Base-by-base conservation (phyloP, 2,329 filamentous ascomycete genomes). In the Cryphonectria parasitica region DNA sequence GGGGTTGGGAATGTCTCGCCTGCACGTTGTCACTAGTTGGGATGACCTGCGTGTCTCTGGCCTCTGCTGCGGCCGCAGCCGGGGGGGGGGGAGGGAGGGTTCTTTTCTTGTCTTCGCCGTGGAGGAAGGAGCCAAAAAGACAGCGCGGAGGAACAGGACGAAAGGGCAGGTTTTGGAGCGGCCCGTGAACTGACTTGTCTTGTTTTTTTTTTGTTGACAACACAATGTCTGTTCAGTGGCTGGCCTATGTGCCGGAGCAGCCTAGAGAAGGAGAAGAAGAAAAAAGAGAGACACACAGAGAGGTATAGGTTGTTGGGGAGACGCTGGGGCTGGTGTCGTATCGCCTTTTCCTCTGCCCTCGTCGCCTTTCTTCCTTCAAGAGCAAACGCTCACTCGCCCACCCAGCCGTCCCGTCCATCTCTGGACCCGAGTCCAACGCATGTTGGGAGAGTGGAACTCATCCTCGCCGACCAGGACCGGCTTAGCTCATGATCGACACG, bases 401-500 rank as follows among this genome's bases (percentile, higher is more conserved):
- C 34, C 34, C 34, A 36, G 34, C 52, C 10, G 56, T n/a, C 25
- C n/a, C 25, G 15, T 31, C 25, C 31, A 7, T 19, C 36, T 22
- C 17, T 36, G 58, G 31, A 15, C 61, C 36, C 61, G 61, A 25
- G 19, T 3, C 34, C 61, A n/a, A 39, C 36, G 3, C 36, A 36
- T 62, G 8, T 19, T 3, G 58, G 58, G 28, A 31, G 31, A 17
- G 22, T 22, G 60, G 19, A 34, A 41, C 60, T 2, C 31, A n/a
- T 43, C 34, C 61, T 64, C 63, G 63, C 36, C 63, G 63, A 52
- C 41, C 63, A 64, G 63, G n/a, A n/a, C 63, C 25, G 25, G n/a
- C 31, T 13, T 36, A 64, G 62, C 62, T 49, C 62, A 25, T 43
- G 61, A 22, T 2, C 61, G 61, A 36, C 39, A 43, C 36, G 36